Conservation (phyloP, 352 stramenopile species). For the Globisporangium ultimum region DNA sequence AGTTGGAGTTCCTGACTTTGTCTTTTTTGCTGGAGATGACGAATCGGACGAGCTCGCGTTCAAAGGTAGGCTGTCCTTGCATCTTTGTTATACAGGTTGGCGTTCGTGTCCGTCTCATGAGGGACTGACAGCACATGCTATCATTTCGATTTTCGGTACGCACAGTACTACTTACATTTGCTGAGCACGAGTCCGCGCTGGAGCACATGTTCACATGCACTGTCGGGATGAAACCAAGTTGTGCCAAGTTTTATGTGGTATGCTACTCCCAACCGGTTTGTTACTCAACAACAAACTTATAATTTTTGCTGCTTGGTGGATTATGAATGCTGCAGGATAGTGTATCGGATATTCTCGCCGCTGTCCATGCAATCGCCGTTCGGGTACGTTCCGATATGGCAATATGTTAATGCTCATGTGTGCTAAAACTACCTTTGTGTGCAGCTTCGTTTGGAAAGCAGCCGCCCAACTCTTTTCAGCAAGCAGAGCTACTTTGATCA, state of each 20-base stretch:
- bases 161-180: conserved; percentile 45
- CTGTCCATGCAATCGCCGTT: conserved; percentile 47
- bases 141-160: no score
- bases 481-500: conserved; percentile 16
- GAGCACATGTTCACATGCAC: conserved; percentile 91
- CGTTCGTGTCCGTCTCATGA: neutral
- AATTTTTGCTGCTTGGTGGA: neutral
- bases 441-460: conserved; percentile 21
- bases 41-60: conserved; percentile 94
- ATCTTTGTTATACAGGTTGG: conserved; percentile 38
- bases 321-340: conserved; percentile 32
- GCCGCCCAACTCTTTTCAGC: conserved; percentile 1
- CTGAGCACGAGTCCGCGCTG: conserved; percentile 25
- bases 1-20: conserved; percentile 89
- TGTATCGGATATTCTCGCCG: conserved; percentile 43
- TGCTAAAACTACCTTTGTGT: neutral
- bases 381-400: conserved; percentile 25
- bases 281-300: no score
- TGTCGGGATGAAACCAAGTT: conserved; percentile 97
- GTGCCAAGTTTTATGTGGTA: conserved; percentile 93
- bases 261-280: neutral
- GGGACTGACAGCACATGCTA: no score
- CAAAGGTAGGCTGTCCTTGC: conserved; percentile 28
- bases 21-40: conserved; percentile 96
- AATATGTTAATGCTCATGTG: neutral